Base-by-base conservation (phyloP, 2,329 filamentous ascomycete species). In the Aspergillus puulaauensis region DNA sequence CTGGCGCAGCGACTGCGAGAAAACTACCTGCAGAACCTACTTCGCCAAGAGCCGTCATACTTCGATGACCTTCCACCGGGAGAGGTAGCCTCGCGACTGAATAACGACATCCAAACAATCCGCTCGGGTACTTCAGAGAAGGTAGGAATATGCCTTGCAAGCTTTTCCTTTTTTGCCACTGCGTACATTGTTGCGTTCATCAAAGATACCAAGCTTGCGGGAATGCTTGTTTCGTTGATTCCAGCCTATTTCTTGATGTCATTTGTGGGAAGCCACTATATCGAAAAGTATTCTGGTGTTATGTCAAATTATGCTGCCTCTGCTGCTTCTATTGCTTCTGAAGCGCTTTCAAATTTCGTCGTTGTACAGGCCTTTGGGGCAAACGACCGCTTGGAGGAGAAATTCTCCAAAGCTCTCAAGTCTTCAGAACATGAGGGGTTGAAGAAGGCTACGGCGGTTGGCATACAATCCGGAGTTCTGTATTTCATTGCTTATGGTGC, bases 51-150 rank as follows among this genome's bases (percentile, higher is more conserved):
- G 56, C 80, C 85, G 1, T 74, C 82, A n/a, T 89, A 85, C 67
- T 87, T 88, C 66, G 86, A 89, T 64, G 80, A 78, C 8, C 77
- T 86, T 6, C 80, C 83, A 41, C 79, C 85, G 0, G 86, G 86
- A 11, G 84, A 89, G 69, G 82, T 89, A 7, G 80, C 83, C 2
- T 83, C 84, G 3, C 79, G 86, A 4, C 79, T 90, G 49, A 85
- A 86, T 63, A 79, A 80, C 52, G 86, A 90, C 64, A 86, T 90
- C 37, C 82, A 86, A 58, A 82, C 83, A 1, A 83, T 90, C 47
- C 87, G 88, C 67, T 80, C 82, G 0, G 88, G 87, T 8, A 89
- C 87, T 0, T 86, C 84, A 2, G 88, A 90, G 70, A 90, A 90
- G 69, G 86, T 89, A 14, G 87, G 87, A 47, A 81, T 89, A 31